Evolutionary conservation across 1,284 basidiomycete species (phyloP), one percentile per base, ranked within the genome.

Genomic region (Malassezia japonica): DNA sequence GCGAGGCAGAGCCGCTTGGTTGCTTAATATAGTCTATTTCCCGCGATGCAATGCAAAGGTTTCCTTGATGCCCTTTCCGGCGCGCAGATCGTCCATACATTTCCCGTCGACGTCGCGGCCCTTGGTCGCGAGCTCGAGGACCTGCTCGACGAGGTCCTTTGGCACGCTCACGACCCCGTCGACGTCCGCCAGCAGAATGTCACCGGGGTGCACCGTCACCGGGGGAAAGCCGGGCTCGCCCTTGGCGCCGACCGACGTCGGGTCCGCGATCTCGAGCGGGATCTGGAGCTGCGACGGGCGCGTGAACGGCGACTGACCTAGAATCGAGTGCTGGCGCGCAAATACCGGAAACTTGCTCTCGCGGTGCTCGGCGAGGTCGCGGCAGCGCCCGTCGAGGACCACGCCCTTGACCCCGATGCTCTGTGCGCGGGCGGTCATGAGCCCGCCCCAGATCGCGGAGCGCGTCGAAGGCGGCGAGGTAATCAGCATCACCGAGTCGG

Each of bases 81-180:
- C 79, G 56, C 77, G 77, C 58, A 95, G 83, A 64, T 91, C 90
- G 44, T 76, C 75, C 79, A 86, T 79, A 56, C 87, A 88, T 57
- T 76, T 78, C 20, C 77, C 82, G 72, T 95, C 90, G 6, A 85
- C 77, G 45, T 79, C 79, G 55, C 79, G 77, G 8, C 81, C 83
- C 61, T 80, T 79, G 16, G 67, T 62, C 15, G 85, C 86, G 24
- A 82, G 58, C 41, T 80, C 78, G 7, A 83, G 63, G 2, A 87
- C 86, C 56, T 81, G 73, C 15, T 76, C 75, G 10, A 81, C 77
- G 48, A 83, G 61, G 2, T 74, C 76, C 21, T 73, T 75, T 1
- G 87, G 83, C 15, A 94, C 80, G 61, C 83, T 85, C 1, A 95
- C 86, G 0, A 92, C 87, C 0, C 91, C 91, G 68, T 95, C 87